phyloP scores from a whole-genome alignment of 225 moss, liverwort and hornwort genomes.

The Marchantia paleacea region DNA sequence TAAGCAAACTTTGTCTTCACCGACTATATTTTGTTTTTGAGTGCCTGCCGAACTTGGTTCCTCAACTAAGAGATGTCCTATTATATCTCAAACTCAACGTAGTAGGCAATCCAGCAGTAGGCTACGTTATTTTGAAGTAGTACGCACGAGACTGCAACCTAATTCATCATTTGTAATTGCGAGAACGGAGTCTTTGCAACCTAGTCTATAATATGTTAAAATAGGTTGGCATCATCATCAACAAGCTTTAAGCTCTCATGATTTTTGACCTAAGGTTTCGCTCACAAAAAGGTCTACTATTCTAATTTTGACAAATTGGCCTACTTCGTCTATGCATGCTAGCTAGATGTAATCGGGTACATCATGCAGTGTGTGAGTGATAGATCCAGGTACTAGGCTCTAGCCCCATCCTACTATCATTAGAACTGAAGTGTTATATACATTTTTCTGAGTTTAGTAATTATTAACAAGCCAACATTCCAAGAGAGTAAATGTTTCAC shows the following conservation, averaged over 20 bases:
- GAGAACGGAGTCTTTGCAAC: not conserved
- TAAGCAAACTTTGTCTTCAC: not conserved
- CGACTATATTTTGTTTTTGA: not conserved
- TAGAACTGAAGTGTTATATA: not conserved
- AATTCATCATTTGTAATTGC: not conserved
- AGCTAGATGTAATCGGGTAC: not conserved
- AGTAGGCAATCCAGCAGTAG: not conserved
- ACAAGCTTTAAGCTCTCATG: conserved; percentile 4
- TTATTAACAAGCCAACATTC: not conserved
- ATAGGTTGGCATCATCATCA: conserved; percentile 11
- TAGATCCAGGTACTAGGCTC: not conserved
- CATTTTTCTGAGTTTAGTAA: not conserved
- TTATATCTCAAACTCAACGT: not conserved
- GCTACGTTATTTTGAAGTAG: not conserved
- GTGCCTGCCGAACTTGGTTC: not conserved
- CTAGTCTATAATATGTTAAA: not conserved
- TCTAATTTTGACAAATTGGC: conserved; percentile 1
- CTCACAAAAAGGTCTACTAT: not conserved
- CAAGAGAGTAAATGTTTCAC: not conserved
- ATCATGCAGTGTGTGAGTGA: not conserved
- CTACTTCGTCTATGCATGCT: not conserved
- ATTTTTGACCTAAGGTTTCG: not conserved
- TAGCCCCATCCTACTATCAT: not conserved
- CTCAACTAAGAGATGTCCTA: not conserved
- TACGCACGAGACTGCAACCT: not conserved